A percentile compares a stretch with the other conserved stretches of the same genome.
Evolutionary conservation across 1,284 basidiomycete species (phyloP).

Genomic region (Malassezia vespertilionis): DNA sequence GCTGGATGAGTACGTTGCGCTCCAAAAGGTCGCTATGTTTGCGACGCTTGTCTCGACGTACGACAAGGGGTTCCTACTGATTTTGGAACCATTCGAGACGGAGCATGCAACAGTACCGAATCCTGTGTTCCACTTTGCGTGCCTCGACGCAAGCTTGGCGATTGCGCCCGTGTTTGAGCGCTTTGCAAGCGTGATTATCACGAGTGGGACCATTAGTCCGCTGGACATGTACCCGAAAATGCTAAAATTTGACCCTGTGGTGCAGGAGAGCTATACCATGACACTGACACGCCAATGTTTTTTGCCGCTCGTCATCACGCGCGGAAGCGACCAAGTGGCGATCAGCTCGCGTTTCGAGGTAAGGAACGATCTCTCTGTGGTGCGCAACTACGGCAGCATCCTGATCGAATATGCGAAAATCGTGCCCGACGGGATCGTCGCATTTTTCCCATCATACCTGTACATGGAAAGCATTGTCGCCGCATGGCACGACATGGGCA

Average conservation of each 20-base stretch:
- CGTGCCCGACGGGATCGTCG: slow-evolving; percentile 97
- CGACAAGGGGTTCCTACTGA: slow-evolving; percentile 93
- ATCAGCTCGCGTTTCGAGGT: slow-evolving; percentile 99
- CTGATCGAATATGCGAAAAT: slow-evolving; percentile 95
- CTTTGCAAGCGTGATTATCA: slow-evolving; percentile 96
- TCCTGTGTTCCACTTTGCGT: slow-evolving; percentile 95
- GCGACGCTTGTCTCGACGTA: slow-evolving; percentile 96
- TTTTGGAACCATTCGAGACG: slow-evolving; percentile 96
- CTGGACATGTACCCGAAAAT: slow-evolving; percentile 99
- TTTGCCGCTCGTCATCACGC: slow-evolving; percentile 92
- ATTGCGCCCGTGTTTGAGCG: slow-evolving; percentile 97
- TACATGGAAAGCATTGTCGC: slow-evolving; percentile 99
- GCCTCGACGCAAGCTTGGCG: slow-evolving; percentile 90
- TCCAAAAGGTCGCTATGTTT: slow-evolving; percentile 92
- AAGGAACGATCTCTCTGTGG: slow-evolving; percentile 95
- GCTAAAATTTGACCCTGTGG: slow-evolving; percentile 92
- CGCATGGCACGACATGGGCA: slow-evolving; percentile 99
- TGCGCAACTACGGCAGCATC: slow-evolving; percentile 96
- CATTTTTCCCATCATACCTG: slow-evolving; percentile 97
- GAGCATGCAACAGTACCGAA: slow-evolving; percentile 98
- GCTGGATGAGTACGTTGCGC: slow-evolving; percentile 76
- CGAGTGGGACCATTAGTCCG: slow-evolving; percentile 94
- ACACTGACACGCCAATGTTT: slow-evolving; percentile 93
- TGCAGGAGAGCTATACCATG: slow-evolving; percentile 97
- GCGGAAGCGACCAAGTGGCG: slow-evolving; percentile 95